Conservation (phyloP, 148 eudicot species). For the Fallopia convolvulus region DNA sequence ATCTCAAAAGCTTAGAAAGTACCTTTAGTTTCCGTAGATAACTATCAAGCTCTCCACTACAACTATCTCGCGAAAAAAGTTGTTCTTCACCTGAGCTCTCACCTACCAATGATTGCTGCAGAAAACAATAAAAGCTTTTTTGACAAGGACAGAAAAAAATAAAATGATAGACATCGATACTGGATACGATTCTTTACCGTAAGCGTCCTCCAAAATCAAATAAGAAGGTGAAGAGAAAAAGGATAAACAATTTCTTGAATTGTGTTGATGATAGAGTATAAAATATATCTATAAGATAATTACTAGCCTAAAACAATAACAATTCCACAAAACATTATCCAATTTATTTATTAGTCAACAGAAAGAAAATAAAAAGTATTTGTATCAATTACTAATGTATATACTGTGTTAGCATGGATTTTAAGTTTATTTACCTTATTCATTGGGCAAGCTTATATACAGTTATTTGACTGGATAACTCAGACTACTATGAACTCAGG, state of each 20-base stretch:
- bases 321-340: too few relatives aligned
- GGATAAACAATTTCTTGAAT: too few relatives aligned
- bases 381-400: background rate
- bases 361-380: background rate
- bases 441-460: background rate
- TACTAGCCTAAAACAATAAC: too few relatives aligned
- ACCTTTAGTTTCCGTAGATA: conserved; percentile 73
- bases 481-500: background rate
- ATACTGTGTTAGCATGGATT: background rate
- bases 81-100: conserved; percentile 89
- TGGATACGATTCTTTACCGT: background rate
- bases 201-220: background rate
- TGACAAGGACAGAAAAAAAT: background rate
- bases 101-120: conserved; percentile 94
- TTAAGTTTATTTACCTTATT: background rate
- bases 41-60: conserved; percentile 52
- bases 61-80: conserved; percentile 59
- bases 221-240: background rate
- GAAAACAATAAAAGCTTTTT: background rate
- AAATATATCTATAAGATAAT: too few relatives aligned
- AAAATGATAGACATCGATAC: background rate
- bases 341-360: too few relatives aligned
- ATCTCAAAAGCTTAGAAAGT: background rate
- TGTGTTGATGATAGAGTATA: too few relatives aligned
- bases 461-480: background rate